Conservation (phyloP, 495 filamentous ascomycete species). For the Alectoria sarmentosa region DNA sequence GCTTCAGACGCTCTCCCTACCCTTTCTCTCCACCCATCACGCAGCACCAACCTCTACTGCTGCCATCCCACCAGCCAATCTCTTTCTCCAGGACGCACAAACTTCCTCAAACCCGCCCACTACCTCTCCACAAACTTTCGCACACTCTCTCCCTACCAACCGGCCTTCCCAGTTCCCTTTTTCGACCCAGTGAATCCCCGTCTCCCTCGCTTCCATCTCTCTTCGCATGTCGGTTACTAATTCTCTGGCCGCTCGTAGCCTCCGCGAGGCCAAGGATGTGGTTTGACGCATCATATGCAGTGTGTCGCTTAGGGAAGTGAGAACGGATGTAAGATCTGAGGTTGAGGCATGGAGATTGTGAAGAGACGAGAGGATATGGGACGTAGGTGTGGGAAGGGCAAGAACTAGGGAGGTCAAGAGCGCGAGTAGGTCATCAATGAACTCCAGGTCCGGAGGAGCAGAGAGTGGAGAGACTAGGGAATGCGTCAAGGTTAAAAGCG, state of each 20-base stretch:
- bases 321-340: constrained; percentile 66
- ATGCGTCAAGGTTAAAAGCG: constrained; percentile 72
- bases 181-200: constrained; percentile 69
- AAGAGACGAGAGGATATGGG: constrained; percentile 47
- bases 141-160: constrained; percentile 61
- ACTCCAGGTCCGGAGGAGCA: constrained; percentile 71
- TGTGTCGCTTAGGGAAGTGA: constrained; percentile 82
- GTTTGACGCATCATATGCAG: constrained; percentile 91
- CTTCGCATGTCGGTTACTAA: constrained; percentile 73
- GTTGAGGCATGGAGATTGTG: constrained; percentile 69
- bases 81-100: constrained; percentile 62
- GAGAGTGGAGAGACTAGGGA: constrained; percentile 46
- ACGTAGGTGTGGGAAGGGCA: constrained; percentile 46
- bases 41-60: constrained; percentile 14
- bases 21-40: not conserved
- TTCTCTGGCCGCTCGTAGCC: constrained; percentile 68
- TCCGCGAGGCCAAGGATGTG: constrained; percentile 66
- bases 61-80: constrained; percentile 35
- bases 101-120: constrained; percentile 84
- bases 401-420: constrained; percentile 46
- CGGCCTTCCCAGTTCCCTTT: constrained; percentile 73
- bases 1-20: not conserved
- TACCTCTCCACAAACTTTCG: constrained; percentile 71
- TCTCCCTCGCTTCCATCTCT: constrained; percentile 74
- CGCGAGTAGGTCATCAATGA: constrained; percentile 71